Evolutionary conservation across 1,284 basidiomycete species (phyloP).

Genomic region (Rhizopogon parksii): DNA sequence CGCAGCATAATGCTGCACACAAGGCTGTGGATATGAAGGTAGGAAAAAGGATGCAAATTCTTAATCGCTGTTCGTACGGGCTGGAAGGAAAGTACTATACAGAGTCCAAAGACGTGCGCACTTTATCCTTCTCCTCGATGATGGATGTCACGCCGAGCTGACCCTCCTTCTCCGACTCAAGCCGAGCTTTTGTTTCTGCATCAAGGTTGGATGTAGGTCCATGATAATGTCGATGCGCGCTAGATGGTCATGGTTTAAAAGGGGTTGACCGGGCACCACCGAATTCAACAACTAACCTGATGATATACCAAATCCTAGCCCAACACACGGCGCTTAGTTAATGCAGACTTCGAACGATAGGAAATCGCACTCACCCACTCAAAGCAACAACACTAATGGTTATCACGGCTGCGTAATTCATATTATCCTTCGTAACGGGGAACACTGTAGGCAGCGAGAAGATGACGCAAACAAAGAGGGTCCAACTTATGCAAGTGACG

Average conservation of each 20-base stretch:
- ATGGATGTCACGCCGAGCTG: not conserved
- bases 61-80: no score
- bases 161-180: not conserved
- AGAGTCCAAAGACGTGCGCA: not conserved
- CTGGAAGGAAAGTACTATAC: not conserved
- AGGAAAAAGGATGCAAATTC: not conserved
- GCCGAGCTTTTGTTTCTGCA: conserved; percentile 2
- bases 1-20: not conserved
- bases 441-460: conserved; percentile 63
- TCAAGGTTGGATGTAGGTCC: conserved; percentile 38
- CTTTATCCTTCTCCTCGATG: not conserved
- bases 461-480: conserved; percentile 58
- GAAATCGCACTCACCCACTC: conserved; percentile 15
- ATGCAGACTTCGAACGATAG: not conserved
- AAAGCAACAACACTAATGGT: conserved; percentile 23
- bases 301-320: conserved; percentile 38
- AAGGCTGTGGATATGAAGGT: not conserved
- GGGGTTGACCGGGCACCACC: conserved; percentile 1
- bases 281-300: conserved; percentile 30
- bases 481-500: conserved; percentile 61
- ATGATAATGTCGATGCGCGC: conserved; percentile 41
- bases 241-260: conserved; percentile 23
- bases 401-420: conserved; percentile 65
- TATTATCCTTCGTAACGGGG: conserved; percentile 61
- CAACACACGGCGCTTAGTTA: not conserved